Conservation (phyloP, 2,329 filamentous ascomycete genomes). For the Periconia digitata region DNA sequence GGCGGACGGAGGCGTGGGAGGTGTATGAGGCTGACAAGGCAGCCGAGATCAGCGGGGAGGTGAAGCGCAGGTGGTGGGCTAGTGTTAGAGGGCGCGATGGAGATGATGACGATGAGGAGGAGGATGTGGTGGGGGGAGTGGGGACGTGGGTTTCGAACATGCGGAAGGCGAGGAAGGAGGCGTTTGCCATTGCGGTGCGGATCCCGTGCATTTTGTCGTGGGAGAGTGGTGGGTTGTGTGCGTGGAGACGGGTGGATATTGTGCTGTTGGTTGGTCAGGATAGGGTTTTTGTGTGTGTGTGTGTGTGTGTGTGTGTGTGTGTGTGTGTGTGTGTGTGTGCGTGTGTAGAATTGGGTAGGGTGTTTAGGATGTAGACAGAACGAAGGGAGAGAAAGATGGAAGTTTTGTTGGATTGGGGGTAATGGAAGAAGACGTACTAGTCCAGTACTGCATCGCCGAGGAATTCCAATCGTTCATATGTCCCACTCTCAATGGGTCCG, state of each 20-base stretch:
- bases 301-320: too few relatives aligned
- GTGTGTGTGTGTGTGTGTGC: too few relatives aligned
- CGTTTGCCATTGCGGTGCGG: constrained; percentile 77
- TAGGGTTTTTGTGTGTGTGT: too few relatives aligned
- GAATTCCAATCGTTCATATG: constrained; percentile 80
- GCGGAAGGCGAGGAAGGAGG: constrained; percentile 75
- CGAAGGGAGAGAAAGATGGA: too few relatives aligned
- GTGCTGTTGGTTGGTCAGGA: too few relatives aligned
- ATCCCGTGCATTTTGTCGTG: constrained; percentile 72
- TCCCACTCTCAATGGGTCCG: constrained; percentile 46
- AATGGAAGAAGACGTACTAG: too few relatives aligned
- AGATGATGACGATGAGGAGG: constrained; percentile 28
- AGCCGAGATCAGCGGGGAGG: not conserved
- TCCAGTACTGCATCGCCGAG: constrained; percentile 86
- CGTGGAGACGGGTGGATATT: constrained; percentile 65
- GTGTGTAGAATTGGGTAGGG: too few relatives aligned
- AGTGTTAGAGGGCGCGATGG: constrained; percentile 63
- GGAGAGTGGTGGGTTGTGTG: constrained; percentile 49
- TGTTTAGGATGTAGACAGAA: too few relatives aligned
- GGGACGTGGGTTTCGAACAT: constrained; percentile 63
- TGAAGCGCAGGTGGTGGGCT: constrained; percentile 54
- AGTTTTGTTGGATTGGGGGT: too few relatives aligned
- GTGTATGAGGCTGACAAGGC: not conserved
- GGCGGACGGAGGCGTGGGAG: constrained; percentile 52
- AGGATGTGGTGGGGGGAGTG: constrained; percentile 53